These are phyloP conservation scores for Hyaloscypha hepaticicola DNA, from an alignment of 495 filamentous ascomycete species.

Conservation along the genomic window DNA sequence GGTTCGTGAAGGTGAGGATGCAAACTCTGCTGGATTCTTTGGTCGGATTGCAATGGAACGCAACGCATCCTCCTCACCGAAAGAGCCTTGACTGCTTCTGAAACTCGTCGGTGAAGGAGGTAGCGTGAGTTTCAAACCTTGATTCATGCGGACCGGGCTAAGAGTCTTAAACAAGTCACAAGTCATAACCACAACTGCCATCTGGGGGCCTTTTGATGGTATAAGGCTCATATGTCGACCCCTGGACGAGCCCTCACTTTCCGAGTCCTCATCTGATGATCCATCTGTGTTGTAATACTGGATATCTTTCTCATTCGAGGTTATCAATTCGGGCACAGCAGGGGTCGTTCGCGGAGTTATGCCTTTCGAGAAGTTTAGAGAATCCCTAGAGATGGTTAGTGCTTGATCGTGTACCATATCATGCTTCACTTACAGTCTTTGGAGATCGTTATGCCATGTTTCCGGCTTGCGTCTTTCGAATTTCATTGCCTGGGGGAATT, in stretches of 20 bases:
- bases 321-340: background rate
- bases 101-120: constrained; percentile 19
- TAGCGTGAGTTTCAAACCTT: constrained; percentile 18
- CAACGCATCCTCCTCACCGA: constrained; percentile 12
- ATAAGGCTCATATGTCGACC: background rate
- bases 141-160: constrained; percentile 7
- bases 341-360: background rate
- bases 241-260: background rate
- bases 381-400: background rate
- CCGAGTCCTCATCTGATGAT: constrained; percentile 26
- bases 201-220: background rate
- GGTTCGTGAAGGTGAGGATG: constrained; percentile 9
- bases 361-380: background rate
- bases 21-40: constrained; percentile 16
- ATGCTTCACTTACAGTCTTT: background rate
- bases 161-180: constrained; percentile 8
- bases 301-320: constrained; percentile 16
- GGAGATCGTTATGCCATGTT: constrained; percentile 17
- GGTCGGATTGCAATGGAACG: constrained; percentile 21
- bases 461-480: constrained; percentile 36
- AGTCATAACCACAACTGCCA: constrained; percentile 20
- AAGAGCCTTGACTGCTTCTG: constrained; percentile 13
- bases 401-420: background rate
- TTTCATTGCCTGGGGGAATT: constrained; percentile 41
- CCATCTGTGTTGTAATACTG: constrained; percentile 20